Evolutionary conservation across 495 filamentous ascomycete genomes (phyloP).

Genomic region (Astrocystis sublimbata): DNA sequence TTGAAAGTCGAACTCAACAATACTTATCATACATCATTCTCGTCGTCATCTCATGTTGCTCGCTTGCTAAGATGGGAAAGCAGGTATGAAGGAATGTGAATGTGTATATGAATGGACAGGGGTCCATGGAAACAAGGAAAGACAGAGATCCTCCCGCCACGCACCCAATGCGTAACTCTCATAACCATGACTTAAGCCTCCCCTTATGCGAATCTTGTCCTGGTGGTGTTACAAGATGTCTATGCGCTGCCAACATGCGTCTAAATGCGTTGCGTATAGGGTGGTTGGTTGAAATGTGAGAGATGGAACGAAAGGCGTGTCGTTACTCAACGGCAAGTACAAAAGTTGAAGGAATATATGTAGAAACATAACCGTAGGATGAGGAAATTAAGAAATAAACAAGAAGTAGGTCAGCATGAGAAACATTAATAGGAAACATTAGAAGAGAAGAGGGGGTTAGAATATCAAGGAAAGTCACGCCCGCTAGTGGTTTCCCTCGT

Average conservation of each 20-base stretch:
- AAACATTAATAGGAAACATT: conserved; percentile 8
- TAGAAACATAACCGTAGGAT: neutral
- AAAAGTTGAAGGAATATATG: neutral
- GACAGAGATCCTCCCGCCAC: conserved; percentile 4
- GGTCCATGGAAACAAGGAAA: conserved; percentile 13
- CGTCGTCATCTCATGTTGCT: conserved; percentile 15
- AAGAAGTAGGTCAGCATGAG: neutral
- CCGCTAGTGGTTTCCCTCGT: neutral
- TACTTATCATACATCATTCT: conserved; percentile 18
- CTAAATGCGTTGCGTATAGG: conserved; percentile 10
- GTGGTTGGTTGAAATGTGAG: conserved; percentile 1
- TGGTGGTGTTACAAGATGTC: conserved; percentile 17
- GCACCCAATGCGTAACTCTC: conserved; percentile 12
- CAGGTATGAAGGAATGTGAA: conserved; percentile 6
- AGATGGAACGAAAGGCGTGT: conserved; percentile 6
- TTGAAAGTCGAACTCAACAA: neutral
- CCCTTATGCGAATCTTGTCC: neutral
- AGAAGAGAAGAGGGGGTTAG: conserved; percentile 22
- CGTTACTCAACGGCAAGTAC: too few species aligned
- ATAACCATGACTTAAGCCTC: conserved; percentile 2
- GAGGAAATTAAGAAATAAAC: conserved; percentile 2
- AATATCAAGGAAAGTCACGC: conserved; percentile 8
- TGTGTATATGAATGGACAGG: neutral
- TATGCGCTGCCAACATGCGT: conserved; percentile 17
- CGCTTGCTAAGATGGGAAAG: neutral